Percentiles rank a stretch among this genome's conserved stretches.
These are phyloP conservation scores for Murraya paniculata DNA, from an alignment of 345 rosid species.

Conservation along the genomic window DNA sequence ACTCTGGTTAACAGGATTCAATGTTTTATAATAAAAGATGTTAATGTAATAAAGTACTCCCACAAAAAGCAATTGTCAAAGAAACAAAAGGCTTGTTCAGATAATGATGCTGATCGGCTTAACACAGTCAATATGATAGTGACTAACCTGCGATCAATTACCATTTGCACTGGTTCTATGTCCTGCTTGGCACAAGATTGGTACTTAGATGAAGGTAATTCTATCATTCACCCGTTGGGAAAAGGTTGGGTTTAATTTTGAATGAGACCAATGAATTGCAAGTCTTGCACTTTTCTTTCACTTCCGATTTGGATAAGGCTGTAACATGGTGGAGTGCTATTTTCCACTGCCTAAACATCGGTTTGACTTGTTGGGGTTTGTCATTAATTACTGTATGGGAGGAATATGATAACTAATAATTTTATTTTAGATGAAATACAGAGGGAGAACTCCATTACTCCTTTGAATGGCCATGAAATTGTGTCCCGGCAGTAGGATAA, in stretches of 20 bases:
- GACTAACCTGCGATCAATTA: not conserved
- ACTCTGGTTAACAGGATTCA: not conserved
- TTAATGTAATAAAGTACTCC: not conserved
- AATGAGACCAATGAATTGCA: too few relatives aligned
- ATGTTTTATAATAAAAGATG: not conserved
- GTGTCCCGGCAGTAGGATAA: too few relatives aligned
- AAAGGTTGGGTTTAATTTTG: too few relatives aligned
- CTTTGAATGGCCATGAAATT: not conserved
- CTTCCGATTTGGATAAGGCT: too few relatives aligned
- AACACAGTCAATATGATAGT: not conserved
- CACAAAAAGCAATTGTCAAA: not conserved
- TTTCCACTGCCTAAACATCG: too few relatives aligned
- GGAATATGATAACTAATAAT: too few relatives aligned
- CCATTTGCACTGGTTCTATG: not conserved
- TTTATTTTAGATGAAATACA: too few relatives aligned
- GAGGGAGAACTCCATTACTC: not conserved
- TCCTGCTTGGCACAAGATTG: not conserved
- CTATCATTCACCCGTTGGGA: not conserved
- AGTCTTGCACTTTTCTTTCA: too few relatives aligned
- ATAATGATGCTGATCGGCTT: not conserved
- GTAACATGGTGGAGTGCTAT: too few relatives aligned
- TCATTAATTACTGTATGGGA: too few relatives aligned
- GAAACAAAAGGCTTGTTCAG: too few relatives aligned
- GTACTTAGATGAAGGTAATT: not conserved
- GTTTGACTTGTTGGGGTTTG: too few relatives aligned